Base-by-base conservation (phyloP, 78 protist genomes). In the Protostelium mycophagum region DNA sequence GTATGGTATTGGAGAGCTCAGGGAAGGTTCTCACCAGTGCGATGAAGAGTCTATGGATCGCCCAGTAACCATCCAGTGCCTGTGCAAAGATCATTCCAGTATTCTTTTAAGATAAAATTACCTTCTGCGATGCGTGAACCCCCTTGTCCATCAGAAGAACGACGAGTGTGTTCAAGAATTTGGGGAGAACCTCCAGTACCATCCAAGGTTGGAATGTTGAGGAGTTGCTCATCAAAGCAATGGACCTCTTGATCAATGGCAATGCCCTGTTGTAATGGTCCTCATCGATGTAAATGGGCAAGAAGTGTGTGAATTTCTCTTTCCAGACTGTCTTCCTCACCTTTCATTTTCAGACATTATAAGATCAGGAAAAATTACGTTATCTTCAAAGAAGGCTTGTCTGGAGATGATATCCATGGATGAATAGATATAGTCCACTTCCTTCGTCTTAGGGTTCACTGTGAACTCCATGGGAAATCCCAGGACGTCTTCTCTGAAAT, bases 21-120 rank as follows among this genome's bases (percentile, higher is more conserved):
- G 95, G 95, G 89, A 90, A 88, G 36, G 37, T 86, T 38, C 87
- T 86, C 29, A 90, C 88, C 63, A 93, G 39, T 9, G 88, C 91
- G 16, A 93, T 31, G 36, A 93, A 90, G 9, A 90, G 37, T 39
- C 91, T 90, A 84, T 90, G 93, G 90, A 93, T 89, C 28, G 88
- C 51, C 37, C 95, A 93, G 86, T 93, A 93, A 34, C 93, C 95
- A 37, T 93, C 95, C 0, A 93, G 63, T 5, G 86, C 86, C n/a
- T n/a, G n/a, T n/a, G n/a, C 29, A n/a, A 83, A 83, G 29, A 29
- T n/a, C 28, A 83, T 83, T n/a, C 84, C 28, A 28, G 84, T 83
- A 29, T n/a, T n/a, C n/a, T n/a, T n/a, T n/a, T n/a, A n/a, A n/a
- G n/a, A n/a, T n/a, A n/a, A n/a, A 23, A 87, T 37, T 25, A 86